Conservation (phyloP, 371 early-diverging fungal genomes). For the Lichtheimia hyalospora region DNA sequence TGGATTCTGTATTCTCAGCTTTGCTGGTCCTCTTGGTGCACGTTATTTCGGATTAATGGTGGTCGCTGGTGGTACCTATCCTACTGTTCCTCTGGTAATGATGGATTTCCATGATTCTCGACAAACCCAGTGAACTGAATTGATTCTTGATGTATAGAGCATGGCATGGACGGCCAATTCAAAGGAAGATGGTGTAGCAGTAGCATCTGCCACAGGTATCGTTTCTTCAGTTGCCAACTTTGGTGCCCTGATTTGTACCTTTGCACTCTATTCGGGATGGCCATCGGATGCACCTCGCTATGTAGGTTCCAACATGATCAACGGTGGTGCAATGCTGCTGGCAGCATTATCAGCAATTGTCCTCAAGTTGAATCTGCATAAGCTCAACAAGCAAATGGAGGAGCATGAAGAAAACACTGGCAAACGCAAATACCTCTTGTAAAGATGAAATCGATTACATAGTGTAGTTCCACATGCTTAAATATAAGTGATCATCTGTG, state of each 20-base stretch:
- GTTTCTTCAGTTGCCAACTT: conserved; percentile 51
- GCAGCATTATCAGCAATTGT: conserved; percentile 37
- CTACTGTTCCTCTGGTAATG: conserved; percentile 49
- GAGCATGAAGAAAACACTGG: conserved; percentile 13
- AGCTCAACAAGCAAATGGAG: conserved; percentile 33
- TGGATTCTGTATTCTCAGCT: conserved; percentile 44
- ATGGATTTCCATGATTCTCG: neutral
- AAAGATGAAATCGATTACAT: too few relatives aligned
- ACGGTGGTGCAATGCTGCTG: conserved; percentile 47
- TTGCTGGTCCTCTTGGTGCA: conserved; percentile 32
- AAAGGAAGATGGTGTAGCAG: conserved; percentile 36
- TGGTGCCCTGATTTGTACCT: conserved; percentile 46
- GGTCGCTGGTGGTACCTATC: conserved; percentile 49
- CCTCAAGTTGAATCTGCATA: conserved; percentile 25
- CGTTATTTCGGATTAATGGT: conserved; percentile 52
- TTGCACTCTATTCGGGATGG: conserved; percentile 53
- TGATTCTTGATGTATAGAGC: conserved; percentile 18
- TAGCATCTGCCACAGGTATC: conserved; percentile 49
- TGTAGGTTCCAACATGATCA: conserved; percentile 50
- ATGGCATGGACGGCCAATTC: conserved; percentile 58
- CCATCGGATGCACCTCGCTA: conserved; percentile 48
- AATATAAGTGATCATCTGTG: too few relatives aligned
- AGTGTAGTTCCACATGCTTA: too few relatives aligned
- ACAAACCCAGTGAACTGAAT: neutral
- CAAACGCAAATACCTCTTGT: conserved; percentile 13